phyloP scores from a whole-genome alignment of 2,329 filamentous ascomycete genomes.

The Pyricularia sp. region DNA sequence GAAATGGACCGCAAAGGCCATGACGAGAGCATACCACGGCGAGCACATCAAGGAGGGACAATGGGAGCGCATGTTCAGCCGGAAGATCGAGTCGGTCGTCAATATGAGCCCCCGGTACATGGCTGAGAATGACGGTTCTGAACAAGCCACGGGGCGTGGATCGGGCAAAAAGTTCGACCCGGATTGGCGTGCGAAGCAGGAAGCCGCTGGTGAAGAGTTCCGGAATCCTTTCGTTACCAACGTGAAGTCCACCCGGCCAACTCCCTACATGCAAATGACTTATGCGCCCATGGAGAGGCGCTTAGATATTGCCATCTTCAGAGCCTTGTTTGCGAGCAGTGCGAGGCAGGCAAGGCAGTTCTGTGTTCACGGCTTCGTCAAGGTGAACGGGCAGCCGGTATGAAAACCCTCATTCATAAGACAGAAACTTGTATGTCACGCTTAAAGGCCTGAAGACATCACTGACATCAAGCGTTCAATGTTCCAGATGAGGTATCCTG shows the following conservation, averaged over 20 bases:
- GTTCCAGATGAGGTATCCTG: conserved; percentile 75
- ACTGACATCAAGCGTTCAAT: conserved; percentile 2
- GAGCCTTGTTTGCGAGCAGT: conserved; percentile 89
- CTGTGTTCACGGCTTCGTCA: conserved; percentile 85
- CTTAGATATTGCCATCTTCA: conserved; percentile 89
- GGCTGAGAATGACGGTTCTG: conserved; percentile 71
- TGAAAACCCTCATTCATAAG: conserved; percentile 10
- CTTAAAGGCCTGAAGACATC: background rate
- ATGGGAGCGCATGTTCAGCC: conserved; percentile 89
- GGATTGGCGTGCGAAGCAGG: conserved; percentile 5
- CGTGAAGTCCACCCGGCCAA: conserved; percentile 23
- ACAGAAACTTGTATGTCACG: background rate
- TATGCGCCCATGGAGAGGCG: conserved; percentile 86
- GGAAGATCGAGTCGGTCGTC: conserved; percentile 71
- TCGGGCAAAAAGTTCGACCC: conserved; percentile 45
- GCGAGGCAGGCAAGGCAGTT: conserved; percentile 89
- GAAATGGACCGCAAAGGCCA: conserved; percentile 88
- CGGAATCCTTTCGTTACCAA: background rate
- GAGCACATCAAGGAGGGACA: conserved; percentile 88
- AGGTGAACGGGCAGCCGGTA: conserved; percentile 94
- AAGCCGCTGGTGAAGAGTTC: background rate
- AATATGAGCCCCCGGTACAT: conserved; percentile 77
- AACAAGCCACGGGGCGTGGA: conserved; percentile 75
- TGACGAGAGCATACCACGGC: conserved; percentile 82
- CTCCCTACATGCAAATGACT: conserved; percentile 93